A percentile compares a stretch with the other conserved stretches of the same genome.
Evolutionary conservation across 148 eudicot genomes (phyloP).

Genomic region (Limonium bicolor): DNA sequence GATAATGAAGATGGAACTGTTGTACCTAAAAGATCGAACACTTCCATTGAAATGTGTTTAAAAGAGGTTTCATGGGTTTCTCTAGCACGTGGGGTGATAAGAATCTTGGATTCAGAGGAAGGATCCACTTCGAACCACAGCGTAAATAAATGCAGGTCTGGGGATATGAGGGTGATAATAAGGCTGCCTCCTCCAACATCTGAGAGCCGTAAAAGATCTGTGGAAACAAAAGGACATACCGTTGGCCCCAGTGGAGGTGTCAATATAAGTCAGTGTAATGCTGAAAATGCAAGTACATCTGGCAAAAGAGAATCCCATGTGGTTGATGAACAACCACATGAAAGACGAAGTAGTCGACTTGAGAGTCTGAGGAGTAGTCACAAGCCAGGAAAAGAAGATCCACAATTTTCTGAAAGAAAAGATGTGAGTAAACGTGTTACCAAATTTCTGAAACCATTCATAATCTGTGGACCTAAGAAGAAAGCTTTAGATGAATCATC

Average conservation of each 20-base stretch:
- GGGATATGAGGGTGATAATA: constrained; percentile 42
- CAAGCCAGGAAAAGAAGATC: constrained; percentile 83
- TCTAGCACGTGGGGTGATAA: constrained; percentile 41
- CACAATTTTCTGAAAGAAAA: constrained; percentile 45
- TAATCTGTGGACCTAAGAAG: constrained; percentile 23
- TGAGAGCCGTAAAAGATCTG: constrained; percentile 11
- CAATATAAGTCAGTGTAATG: constrained; percentile 16
- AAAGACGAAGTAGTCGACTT: constrained; percentile 84
- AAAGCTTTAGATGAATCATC: constrained; percentile 23
- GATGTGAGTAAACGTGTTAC: constrained; percentile 54
- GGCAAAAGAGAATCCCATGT: constrained; percentile 27
- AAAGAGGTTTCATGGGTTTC: constrained; percentile 66
- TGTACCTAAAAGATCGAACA: constrained; percentile 45
- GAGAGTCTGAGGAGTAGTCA: constrained; percentile 73
- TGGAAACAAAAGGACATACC: constrained; percentile 16
- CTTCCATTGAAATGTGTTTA: constrained; percentile 36
- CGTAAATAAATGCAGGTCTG: constrained; percentile 19
- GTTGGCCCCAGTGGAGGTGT: constrained; percentile 16
- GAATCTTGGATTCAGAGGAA: constrained; percentile 26
- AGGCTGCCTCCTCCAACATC: constrained; percentile 29
- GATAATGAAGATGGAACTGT: constrained; percentile 18
- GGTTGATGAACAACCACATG: constrained; percentile 64
- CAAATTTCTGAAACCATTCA: constrained; percentile 51
- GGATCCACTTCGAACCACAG: constrained; percentile 24
- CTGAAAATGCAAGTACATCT: constrained; percentile 20